Evolutionary conservation across 2,329 filamentous ascomycete species (phyloP), one percentile per base, ranked within the genome.

Genomic region (Phyllosticta capitalensis): DNA sequence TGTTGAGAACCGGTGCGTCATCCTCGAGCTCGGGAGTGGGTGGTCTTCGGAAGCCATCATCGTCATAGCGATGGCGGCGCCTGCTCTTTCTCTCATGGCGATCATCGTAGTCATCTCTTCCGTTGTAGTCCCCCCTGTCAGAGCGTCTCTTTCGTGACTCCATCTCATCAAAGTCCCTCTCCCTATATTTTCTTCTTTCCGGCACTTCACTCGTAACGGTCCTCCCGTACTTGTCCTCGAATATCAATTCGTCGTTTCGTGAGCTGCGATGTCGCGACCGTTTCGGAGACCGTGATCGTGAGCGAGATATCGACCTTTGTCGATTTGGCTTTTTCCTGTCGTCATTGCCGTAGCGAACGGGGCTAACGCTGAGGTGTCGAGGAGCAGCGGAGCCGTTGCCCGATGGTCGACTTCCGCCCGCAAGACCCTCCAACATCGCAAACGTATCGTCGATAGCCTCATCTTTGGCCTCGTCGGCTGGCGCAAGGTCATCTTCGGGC

Each of bases 381-480:
- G 76, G 70, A 1, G 70, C 68, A 65, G 75, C 78, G 61, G 77
- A 79, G 62, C 78, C 78, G 65, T 76, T 79, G 63, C 70, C 33
- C 54, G 68, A 9, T 77, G 75, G 5, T 77, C 80, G 67, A 6
- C n/a, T 54, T 77, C 78, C 76, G 7, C 83, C 82, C 63, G 91
- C 91, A 48, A 97, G 76, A 0, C 86, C 88, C 72, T 97, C 94
- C n/a, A 99, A 74, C 67, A 95, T 81, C 0, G 92, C 92, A 66
- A 99, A 84, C 0, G 94, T 96, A 72, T 99, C 92, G 68, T 97
- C 94, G 68, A 96, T 87, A 20, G 84, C 88, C 69, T 89, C 88
- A 1, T 76, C 76, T 61, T 77, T 77, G 21, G 72, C 70, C 58
- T 75, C 73, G 48, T 71, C 64, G 12, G 12, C 22, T 33, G 49